phyloP scores from a whole-genome alignment of 495 filamentous ascomycete species.

The Sporormia fimetaria region DNA sequence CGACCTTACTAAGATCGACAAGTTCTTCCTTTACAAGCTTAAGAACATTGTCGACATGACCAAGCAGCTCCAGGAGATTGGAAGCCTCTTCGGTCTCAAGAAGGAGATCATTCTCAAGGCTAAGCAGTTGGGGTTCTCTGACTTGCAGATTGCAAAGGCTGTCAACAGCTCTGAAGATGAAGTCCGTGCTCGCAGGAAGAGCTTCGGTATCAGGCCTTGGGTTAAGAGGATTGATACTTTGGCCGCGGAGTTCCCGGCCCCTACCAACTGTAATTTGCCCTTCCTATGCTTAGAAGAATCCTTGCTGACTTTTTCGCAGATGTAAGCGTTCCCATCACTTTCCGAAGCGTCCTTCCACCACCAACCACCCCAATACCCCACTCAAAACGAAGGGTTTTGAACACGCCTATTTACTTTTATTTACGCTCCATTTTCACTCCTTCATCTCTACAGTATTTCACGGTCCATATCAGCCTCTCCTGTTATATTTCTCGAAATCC shows the following conservation, averaged over 20 bases:
- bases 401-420: too few relatives aligned
- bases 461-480: too few relatives aligned
- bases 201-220: slow-evolving; percentile 76
- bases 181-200: slow-evolving; percentile 71
- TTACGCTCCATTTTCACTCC: not conserved
- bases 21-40: slow-evolving; percentile 96
- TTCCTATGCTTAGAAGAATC: too few relatives aligned
- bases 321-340: too few relatives aligned
- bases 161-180: slow-evolving; percentile 79
- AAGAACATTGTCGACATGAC: slow-evolving; percentile 89
- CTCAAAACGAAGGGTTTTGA: too few relatives aligned
- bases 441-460: not conserved
- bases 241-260: slow-evolving; percentile 93
- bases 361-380: too few relatives aligned
- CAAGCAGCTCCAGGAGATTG: slow-evolving; percentile 74
- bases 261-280: too few relatives aligned
- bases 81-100: slow-evolving; percentile 74
- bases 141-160: slow-evolving; percentile 84
- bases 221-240: slow-evolving; percentile 98
- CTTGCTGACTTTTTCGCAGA: too few relatives aligned
- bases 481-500: too few relatives aligned
- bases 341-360: too few relatives aligned
- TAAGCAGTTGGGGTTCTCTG: slow-evolving; percentile 96
- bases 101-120: slow-evolving; percentile 77
- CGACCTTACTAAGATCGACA: slow-evolving; percentile 90